Conservation (phyloP, 768 basidiomycete genomes). For the Mycena floridula region DNA sequence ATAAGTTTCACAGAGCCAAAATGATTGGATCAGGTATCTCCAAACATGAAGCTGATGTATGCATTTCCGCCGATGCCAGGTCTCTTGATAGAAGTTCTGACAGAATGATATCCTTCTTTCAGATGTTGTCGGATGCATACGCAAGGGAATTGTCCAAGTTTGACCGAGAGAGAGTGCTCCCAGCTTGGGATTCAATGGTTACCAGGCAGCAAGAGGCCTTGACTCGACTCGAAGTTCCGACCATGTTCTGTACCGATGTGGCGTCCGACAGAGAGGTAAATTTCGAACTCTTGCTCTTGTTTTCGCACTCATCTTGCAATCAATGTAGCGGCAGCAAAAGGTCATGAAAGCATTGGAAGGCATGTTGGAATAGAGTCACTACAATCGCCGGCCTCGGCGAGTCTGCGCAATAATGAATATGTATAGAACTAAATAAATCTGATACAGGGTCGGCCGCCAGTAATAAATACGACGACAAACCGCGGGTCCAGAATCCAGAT, state of each 20-base stretch:
- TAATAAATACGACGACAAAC: no score
- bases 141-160: constrained; percentile 61
- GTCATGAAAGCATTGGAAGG: constrained; percentile 67
- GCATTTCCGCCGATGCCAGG: neutral
- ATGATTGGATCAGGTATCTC: constrained; percentile 62
- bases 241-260: constrained; percentile 58
- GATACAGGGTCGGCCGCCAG: no score
- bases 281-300: neutral
- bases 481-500: no score
- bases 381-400: no score
- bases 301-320: neutral
- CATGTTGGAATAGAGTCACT: constrained; percentile 19
- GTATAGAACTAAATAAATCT: no score
- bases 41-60: constrained; percentile 62
- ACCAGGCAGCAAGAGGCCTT: constrained; percentile 64
- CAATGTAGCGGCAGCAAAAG: constrained; percentile 55
- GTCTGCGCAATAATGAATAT: no score
- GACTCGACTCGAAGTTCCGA: constrained; percentile 55
- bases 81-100: neutral
- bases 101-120: constrained; percentile 8
- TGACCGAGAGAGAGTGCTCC: constrained; percentile 60
- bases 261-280: constrained; percentile 52
- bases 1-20: constrained; percentile 40
- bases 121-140: constrained; percentile 65
- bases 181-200: constrained; percentile 74